These are phyloP conservation scores for Amanita brunnescens DNA, from an alignment of 768 basidiomycete genomes.

Conservation along the genomic window DNA sequence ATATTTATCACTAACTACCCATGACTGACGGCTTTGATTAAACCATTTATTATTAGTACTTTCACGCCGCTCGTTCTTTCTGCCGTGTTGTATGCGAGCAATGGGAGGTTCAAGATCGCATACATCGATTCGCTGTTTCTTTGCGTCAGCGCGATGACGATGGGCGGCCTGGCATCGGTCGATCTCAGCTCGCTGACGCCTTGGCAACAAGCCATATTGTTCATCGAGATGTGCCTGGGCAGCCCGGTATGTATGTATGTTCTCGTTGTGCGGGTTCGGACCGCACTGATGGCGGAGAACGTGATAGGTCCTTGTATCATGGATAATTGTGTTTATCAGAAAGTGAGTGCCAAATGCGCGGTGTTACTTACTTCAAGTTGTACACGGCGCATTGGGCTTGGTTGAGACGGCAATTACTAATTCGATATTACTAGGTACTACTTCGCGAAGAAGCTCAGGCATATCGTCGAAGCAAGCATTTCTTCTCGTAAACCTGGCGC, in stretches of 20 bases:
- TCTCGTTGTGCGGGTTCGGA: background rate
- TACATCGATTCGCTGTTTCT: constrained; percentile 77
- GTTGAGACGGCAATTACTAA: background rate
- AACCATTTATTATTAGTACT: constrained; percentile 34
- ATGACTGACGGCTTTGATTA: constrained; percentile 5
- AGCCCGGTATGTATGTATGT: constrained; percentile 63
- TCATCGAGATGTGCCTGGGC: constrained; percentile 72
- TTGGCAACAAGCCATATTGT: constrained; percentile 64
- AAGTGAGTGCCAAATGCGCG: constrained; percentile 38
- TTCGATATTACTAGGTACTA: constrained; percentile 38
- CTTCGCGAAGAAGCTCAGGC: constrained; percentile 60
- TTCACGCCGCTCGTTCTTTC: constrained; percentile 75
- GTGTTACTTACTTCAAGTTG: no score
- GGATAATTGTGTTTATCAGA: constrained; percentile 75
- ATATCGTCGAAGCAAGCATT: constrained; percentile 31
- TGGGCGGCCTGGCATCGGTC: constrained; percentile 67
- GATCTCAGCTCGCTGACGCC: constrained; percentile 60
- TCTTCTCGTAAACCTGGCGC: background rate
- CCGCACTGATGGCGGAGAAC: background rate
- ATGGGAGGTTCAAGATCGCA: constrained; percentile 59
- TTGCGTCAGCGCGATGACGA: constrained; percentile 70
- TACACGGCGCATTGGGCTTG: background rate
- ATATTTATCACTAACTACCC: constrained; percentile 1
- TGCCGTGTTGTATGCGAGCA: constrained; percentile 74
- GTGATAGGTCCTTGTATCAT: constrained; percentile 62